These are phyloP conservation scores for Lanmaoa pseudosensibilis DNA, from an alignment of 768 basidiomycete genomes.

Conservation along the genomic window DNA sequence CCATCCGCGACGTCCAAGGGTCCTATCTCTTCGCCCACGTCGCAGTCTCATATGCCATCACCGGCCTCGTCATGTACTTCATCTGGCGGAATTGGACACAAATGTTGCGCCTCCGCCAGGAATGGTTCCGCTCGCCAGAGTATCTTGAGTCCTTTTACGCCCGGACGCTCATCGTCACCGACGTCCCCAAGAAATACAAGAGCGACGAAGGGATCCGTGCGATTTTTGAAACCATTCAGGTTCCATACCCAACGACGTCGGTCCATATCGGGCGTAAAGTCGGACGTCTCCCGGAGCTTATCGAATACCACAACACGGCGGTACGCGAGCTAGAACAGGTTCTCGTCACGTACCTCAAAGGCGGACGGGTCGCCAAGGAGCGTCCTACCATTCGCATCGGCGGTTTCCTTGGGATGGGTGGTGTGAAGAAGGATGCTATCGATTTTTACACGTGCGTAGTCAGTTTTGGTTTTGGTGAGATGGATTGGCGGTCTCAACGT, in stretches of 20 bases:
- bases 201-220: slow-evolving; percentile 80
- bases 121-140: slow-evolving; percentile 89
- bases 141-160: slow-evolving; percentile 92
- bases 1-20: slow-evolving; percentile 79
- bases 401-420: slow-evolving; percentile 80
- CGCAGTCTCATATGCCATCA: slow-evolving; percentile 79
- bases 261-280: slow-evolving; percentile 88
- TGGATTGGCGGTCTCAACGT: slow-evolving; percentile 4
- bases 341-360: slow-evolving; percentile 88
- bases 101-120: slow-evolving; percentile 76
- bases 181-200: slow-evolving; percentile 78
- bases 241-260: slow-evolving; percentile 89
- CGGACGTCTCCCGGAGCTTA: slow-evolving; percentile 84
- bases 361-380: slow-evolving; percentile 72
- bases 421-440: slow-evolving; percentile 85
- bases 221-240: slow-evolving; percentile 70
- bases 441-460: slow-evolving; percentile 83
- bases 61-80: slow-evolving; percentile 65
- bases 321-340: slow-evolving; percentile 90
- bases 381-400: slow-evolving; percentile 82
- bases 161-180: slow-evolving; percentile 80
- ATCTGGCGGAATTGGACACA: slow-evolving; percentile 73
- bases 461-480: background rate
- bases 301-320: slow-evolving; percentile 90
- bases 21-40: slow-evolving; percentile 81